A percentile compares a stretch with the other conserved stretches of the same genome.
phyloP scores from a whole-genome alignment of 108 stramenopile species.

The Nitzschia sp. region DNA sequence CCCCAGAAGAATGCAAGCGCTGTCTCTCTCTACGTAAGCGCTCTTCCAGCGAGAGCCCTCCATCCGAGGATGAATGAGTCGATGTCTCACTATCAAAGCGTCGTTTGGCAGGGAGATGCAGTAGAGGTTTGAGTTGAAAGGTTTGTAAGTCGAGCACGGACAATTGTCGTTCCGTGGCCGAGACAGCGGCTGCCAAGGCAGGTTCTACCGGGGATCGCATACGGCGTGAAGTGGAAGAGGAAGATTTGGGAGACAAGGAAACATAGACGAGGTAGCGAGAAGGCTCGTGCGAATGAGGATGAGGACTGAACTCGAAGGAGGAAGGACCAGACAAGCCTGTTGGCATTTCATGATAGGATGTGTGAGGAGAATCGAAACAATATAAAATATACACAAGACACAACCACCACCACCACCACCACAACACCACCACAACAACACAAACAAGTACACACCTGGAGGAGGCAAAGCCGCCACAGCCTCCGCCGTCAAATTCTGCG shows the following conservation, averaged over 20 bases:
- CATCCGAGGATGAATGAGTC: conserved; percentile 4
- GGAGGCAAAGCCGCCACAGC: conserved; percentile 62
- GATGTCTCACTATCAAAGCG: conserved; percentile 25
- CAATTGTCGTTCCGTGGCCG: conserved; percentile 38
- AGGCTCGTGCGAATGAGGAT: conserved; percentile 3
- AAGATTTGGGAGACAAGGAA: conserved; percentile 27
- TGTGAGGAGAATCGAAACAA: background rate
- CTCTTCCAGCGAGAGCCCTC: conserved; percentile 48
- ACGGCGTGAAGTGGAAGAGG: conserved; percentile 20
- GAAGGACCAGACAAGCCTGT: conserved; percentile 40
- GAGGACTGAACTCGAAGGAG: conserved; percentile 30
- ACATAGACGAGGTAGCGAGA: conserved; percentile 35
- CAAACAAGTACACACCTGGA: conserved; percentile 34
- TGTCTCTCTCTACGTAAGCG: conserved; percentile 61
- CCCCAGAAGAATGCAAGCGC: conserved; percentile 48
- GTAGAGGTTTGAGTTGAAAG: conserved; percentile 24
- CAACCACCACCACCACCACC: background rate
- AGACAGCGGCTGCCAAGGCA: conserved; percentile 17
- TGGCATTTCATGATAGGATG: background rate
- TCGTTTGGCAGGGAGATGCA: conserved; percentile 32
- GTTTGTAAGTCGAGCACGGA: conserved; percentile 34
- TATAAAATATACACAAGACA: background rate
- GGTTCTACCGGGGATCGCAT: conserved; percentile 25
- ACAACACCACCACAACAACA: too few species aligned
- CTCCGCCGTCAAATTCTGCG: conserved; percentile 52